Evolutionary conservation across 2,329 filamentous ascomycete species (phyloP), one percentile per base, ranked within the genome.

Genomic region (Xylaria sp.): DNA sequence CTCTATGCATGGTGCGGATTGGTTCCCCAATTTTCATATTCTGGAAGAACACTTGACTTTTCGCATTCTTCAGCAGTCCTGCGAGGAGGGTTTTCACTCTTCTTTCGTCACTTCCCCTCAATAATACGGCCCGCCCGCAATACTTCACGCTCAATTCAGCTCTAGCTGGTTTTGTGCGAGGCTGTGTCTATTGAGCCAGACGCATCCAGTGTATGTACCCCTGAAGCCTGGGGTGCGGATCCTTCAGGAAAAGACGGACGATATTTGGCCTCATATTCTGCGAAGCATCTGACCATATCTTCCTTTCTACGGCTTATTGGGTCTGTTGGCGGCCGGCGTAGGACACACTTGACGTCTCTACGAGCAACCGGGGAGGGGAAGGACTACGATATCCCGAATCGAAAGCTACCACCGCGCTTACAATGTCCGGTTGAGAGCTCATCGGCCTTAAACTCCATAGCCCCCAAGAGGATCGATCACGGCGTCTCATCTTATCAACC

Each of bases 21-120:
- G 27, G 30, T 65, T 68, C 67, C 65, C 69, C 69, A 64, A 62
- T 70, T 71, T 71, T 71, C 69, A 71, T 71, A 68, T 71, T 58
- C 64, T 45, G 47, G 56, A 55, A 60, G 65, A 60, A 56, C 32
- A 24, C 64, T 65, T 45, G 61, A 55, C 54, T 62, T 61, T 55
- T 62, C 68, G 58, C 36, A 27, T 59, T 48, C 56, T 58, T 47
- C 64, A 19, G 24, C 34, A 60, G 55, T 53, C 55, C 53, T 53
- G 12, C 21, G 48, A 59, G 48, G 48, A 14, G 48, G 62, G 54
- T 67, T 66, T 61, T 32, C 59, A 61, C 36, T 62, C 56, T 65
- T 56, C 67, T 45, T 48, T 67, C 58, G 59, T 61, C 55, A 42
- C 51, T 32, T 53, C 27, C 39, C 12, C 34, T 54, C 47, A 32